Base-by-base conservation (phyloP, 1,139 yeast genomes). In the Hyphopichia khmerensis region DNA sequence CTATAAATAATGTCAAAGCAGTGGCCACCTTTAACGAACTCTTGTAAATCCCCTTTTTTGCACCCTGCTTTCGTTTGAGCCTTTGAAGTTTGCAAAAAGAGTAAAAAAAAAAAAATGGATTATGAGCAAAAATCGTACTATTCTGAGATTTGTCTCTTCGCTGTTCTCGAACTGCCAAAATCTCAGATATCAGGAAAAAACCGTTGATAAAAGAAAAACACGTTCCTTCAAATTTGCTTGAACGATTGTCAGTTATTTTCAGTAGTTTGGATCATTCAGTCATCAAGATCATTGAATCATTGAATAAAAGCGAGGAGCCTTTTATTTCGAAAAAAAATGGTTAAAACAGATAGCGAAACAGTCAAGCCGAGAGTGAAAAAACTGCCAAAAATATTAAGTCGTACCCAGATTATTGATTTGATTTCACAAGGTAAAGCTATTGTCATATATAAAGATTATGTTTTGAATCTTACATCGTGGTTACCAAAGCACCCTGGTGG, bases 401-500 rank as follows among this genome's bases (percentile, higher is more conserved):
- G 64, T 8, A 42, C 48, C 3, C 59, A 67, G 38, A 56, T 72
- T 26, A 51, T 56, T 14, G 74, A 75, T 41, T 66, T 80, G 41
- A 86, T 89, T 35, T 78, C 86, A 1, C 67, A 67, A 5, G 96
- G 96, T 2, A 77, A 83, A 48, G 77, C 81, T 19, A 75, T 90
- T 26, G 88, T 87, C 32, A 83, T 89, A 2, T 85, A 79, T 57
- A 68, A 82, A 35, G 66, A 73, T 41, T 48, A 65, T 26, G 96
- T 85, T 8, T 68, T 90, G 38, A 78, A 82, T 51, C 67, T 89
- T 44, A 82, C 89, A 42, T 51, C 64, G 10, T 89, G 96, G 96
- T 62, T 89, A 31, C 68, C 72, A 21, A 70, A 57, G 40, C 96
- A 89, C 61, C 96, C 96, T 0, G 96, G 97, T 15, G 96, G 97